Evolutionary conservation across 164 flowering plant genomes (phyloP).

Genomic region (Echeveria elegans): DNA sequence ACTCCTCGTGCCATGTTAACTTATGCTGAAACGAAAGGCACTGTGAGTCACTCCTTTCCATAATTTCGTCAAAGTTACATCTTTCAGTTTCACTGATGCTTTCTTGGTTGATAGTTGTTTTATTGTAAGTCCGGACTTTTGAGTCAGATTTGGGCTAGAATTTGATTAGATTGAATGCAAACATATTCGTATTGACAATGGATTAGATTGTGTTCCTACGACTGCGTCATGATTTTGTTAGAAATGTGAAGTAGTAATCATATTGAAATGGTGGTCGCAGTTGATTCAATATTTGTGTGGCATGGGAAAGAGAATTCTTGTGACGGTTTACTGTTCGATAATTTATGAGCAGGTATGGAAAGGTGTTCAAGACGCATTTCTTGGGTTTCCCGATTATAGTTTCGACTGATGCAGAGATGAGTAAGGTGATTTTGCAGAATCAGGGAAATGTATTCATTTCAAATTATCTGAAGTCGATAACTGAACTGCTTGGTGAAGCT

Average conservation of each 20-base stretch:
- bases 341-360: conserved; percentile 56
- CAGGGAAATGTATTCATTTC: conserved; percentile 67
- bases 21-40: conserved; percentile 77
- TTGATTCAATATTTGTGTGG: too few relatives aligned
- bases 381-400: conserved; percentile 73
- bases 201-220: neutral
- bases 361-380: conserved; percentile 78
- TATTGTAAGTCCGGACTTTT: too few relatives aligned
- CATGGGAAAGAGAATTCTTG: neutral
- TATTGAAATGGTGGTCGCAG: too few relatives aligned
- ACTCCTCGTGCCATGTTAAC: conserved; percentile 59
- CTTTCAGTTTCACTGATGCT: too few relatives aligned
- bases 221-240: neutral
- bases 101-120: neutral
- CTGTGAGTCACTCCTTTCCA: conserved; percentile 35
- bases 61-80: neutral
- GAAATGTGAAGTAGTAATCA: neutral
- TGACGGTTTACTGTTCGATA: neutral
- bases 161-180: too few relatives aligned
- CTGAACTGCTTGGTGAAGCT: conserved; percentile 51
- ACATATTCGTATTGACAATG: too few relatives aligned
- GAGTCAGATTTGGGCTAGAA: neutral
- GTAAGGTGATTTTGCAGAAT: conserved; percentile 69
- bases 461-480: conserved; percentile 68
- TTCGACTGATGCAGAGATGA: conserved; percentile 86